Base-by-base conservation (phyloP, 176 grass and related monocot species). In the Zoysia japonica region DNA sequence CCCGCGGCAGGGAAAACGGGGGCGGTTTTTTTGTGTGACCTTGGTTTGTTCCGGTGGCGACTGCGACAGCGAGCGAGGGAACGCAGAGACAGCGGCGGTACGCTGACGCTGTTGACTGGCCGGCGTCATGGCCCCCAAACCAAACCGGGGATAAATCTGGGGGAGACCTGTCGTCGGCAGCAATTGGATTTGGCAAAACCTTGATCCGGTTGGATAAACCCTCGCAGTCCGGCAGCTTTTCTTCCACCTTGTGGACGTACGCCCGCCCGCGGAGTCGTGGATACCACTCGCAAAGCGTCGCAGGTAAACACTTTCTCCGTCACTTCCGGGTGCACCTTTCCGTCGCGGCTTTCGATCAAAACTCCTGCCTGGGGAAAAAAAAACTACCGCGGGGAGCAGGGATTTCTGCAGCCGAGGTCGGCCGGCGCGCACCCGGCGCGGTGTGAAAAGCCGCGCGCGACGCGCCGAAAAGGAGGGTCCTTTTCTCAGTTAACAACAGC, bases 1-100 rank as follows among this genome's bases (percentile, higher is more conserved):
- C 38, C 12, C 38, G 47, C 68, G 83, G 39, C 60, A 70, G 12
- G 40, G 64, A 56, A 76, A 65, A 47, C 76, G 20, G 44, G 61
- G 61, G 51, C 62, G 75, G 54, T 52, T 74, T 84, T 70, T 15
- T 9, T 19, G 45, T 45, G 8, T n/a, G 19, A 14, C 2, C 11
- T 43, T 44, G 72, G 54, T 45, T 45, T 2, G 45, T 49, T 76
- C 12, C 7, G 20, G 36, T 2, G 19, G 75, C 11, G 60, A 20
- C 28, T n/a, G 36, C 9, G 47, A 53, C 61, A 78, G 46, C 2
- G 68, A 10, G 53, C 11, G 13, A 15, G 11, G 61, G 50, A 10
- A 17, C 48, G 44, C 44, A 45, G 19, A 5, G 17, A 1, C 16
- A 48, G 79, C 65, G 12, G 48, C 73, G 5, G 47, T 56, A 77